Evolutionary conservation across 2,329 filamentous ascomycete species (phyloP), one percentile per base, ranked within the genome.

Genomic region (Zarea fungicola): DNA sequence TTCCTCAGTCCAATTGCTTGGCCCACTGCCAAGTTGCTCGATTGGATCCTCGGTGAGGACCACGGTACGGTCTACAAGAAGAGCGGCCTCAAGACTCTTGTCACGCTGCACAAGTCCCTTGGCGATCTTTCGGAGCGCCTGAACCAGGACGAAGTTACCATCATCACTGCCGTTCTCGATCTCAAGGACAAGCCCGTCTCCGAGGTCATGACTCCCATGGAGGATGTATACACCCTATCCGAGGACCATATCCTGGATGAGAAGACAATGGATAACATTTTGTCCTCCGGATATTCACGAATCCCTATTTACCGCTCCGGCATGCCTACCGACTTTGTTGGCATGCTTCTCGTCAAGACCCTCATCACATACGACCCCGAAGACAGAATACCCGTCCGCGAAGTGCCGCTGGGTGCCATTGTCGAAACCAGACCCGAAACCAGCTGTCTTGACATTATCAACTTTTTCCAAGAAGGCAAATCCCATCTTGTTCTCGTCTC

Each of bases 381-480:
- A 66, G 93, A 99, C 62, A 81, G 80, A 62, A 88, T 87, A 61
- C 82, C 82, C 18, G 93, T 99, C 29, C 80, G 85, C 53, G 92
- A 97, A 53, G 96, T 99, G 63, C 84, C 90, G 7, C 76, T 99
- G 43, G 93, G 93, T 13, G 96, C 93, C 1, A 80, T 99, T 6
- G 93, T 95, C 2, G 93, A 99, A 67, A 99, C 93, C 0, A 82
- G 89, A 9, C 89, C 93, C 0, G 89, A 96, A 63, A 99, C 93
- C 0, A 96, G 91, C 71, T 99, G 93, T 65, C 71, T 99, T 49
- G 93, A 99, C 65, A 97, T 99, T 60, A 89, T 99, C 70, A 99
- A 99, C 71, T 99, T 96, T 69, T 99, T 99, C 73, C 93, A 99
- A 67, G 93, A 99, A 73, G 93, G 93, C 60, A 99, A 99, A 66